Conservation (phyloP, 768 basidiomycete genomes). For the Ramaria sp. region DNA sequence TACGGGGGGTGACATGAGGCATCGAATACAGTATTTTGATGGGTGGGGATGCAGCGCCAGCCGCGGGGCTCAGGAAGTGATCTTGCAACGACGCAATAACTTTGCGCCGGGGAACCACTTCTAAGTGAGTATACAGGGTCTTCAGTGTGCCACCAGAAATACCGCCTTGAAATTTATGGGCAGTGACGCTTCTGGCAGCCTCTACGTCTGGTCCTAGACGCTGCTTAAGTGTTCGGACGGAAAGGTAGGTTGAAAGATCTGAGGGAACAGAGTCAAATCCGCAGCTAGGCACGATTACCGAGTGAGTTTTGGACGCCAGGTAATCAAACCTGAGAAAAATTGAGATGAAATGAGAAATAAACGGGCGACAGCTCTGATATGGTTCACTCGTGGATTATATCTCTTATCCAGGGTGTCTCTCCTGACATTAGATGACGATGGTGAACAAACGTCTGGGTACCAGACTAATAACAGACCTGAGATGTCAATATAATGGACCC, state of each 20-base stretch:
- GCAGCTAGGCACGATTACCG: conserved; percentile 71
- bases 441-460: neutral
- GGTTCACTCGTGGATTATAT: conserved; percentile 45
- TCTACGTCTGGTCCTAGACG: conserved; percentile 23
- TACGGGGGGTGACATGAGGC: conserved; percentile 20
- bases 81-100: conserved; percentile 21
- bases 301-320: conserved; percentile 53
- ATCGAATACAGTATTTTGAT: conserved; percentile 27
- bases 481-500: conserved; percentile 80
- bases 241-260: conserved; percentile 58
- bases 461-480: conserved; percentile 25
- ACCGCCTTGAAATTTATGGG: conserved; percentile 35
- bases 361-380: neutral
- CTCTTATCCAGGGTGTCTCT: conserved; percentile 54
- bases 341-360: neutral
- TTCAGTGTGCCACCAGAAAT: conserved; percentile 57
- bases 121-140: conserved; percentile 22
- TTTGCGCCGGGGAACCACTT: conserved; percentile 22
- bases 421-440: conserved; percentile 17
- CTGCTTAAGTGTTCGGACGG: conserved; percentile 57
- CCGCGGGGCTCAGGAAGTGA: conserved; percentile 36
- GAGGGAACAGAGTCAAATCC: conserved; percentile 74
- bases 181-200: conserved; percentile 48
- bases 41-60: conserved; percentile 13
- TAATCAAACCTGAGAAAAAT: conserved; percentile 49